Evolutionary conservation across 1,284 basidiomycete species (phyloP), one percentile per base, ranked within the genome.

Genomic region (Irpex sp.): DNA sequence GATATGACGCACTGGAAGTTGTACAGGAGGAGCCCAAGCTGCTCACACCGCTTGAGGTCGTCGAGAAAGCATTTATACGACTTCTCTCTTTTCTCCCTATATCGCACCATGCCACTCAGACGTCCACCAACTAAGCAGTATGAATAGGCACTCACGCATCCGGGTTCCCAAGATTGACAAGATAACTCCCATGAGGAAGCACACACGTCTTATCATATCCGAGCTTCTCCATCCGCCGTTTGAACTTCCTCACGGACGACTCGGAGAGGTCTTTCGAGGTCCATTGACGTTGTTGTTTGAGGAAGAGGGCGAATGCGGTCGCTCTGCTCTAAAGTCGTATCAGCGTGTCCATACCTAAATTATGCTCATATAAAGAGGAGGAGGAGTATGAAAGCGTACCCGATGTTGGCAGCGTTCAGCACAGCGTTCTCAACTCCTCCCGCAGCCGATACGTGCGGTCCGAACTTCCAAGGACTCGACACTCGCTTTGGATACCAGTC

Each of bases 1-100:
- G n/a, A n/a, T n/a, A n/a, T n/a, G n/a, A 81, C 89, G 55, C 67
- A 94, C 89, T 95, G 93, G 74, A 95, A 94, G 71, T 95, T 95
- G 76, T 92, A 95, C 8, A 91, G 73, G 57, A 79, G 77, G 56
- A 95, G 78, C 0, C 90, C 93, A 19, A 96, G 83, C 67, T 83
- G 80, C 69, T 94, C 89, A 69, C 93, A 94, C 46, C 94, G 79
- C 69, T 83, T 80, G n/a, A 95, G 76, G 65, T 96, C 94, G 67
- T 95, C 93, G 7, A 94, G 69, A 73, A 95, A 95, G 69, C 92
- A 94, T 47, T 83, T 79, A 67, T 90, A 94, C 0, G 90, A 89
- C 67, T 90, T 92, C 62, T 87, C 81, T 21, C 93, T 84, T 69
- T 94, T 95, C 6, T 80, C 80, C 13, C 89, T 92, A 65, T 1